These are phyloP conservation scores for Boletus insuetus DNA, from an alignment of 768 basidiomycete species.

Conservation along the genomic window DNA sequence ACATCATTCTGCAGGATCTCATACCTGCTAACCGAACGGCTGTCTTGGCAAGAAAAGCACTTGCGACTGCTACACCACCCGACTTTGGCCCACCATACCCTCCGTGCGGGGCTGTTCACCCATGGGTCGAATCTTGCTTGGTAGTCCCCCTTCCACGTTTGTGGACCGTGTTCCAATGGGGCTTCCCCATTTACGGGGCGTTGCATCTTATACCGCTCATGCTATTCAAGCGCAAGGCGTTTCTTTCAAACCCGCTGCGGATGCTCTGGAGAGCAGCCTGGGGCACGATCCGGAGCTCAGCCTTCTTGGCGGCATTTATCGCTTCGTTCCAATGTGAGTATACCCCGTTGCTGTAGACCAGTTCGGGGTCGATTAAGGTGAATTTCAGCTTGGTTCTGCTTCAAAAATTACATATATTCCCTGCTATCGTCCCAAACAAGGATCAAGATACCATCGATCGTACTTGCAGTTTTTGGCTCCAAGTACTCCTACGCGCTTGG, in stretches of 20 bases:
- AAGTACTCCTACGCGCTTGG: conserved; percentile 72
- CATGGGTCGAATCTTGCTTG: conserved; percentile 54
- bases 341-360: not conserved
- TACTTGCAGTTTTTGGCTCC: conserved; percentile 58
- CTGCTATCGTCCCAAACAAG: conserved; percentile 40
- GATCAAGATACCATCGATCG: conserved; percentile 40
- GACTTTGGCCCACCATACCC: conserved; percentile 52
- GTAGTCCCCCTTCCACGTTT: conserved; percentile 55
- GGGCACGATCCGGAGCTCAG: conserved; percentile 80
- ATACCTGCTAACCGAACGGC: conserved; percentile 48
- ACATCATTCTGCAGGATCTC: conserved; percentile 44
- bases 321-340: conserved; percentile 75
- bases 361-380: not conserved
- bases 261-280: conserved; percentile 63
- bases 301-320: conserved; percentile 85
- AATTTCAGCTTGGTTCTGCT: conserved; percentile 57
- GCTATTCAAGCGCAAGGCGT: conserved; percentile 71
- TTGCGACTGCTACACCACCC: conserved; percentile 27
- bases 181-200: conserved; percentile 81
- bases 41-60: conserved; percentile 45
- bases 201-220: conserved; percentile 86
- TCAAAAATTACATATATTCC: conserved; percentile 58
- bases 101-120: conserved; percentile 78
- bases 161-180: conserved; percentile 79
- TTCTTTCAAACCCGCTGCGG: conserved; percentile 60